Evolutionary conservation across 345 rosid species (phyloP), one percentile per base, ranked within the genome.

Genomic region (Hibiscus syriacus): DNA sequence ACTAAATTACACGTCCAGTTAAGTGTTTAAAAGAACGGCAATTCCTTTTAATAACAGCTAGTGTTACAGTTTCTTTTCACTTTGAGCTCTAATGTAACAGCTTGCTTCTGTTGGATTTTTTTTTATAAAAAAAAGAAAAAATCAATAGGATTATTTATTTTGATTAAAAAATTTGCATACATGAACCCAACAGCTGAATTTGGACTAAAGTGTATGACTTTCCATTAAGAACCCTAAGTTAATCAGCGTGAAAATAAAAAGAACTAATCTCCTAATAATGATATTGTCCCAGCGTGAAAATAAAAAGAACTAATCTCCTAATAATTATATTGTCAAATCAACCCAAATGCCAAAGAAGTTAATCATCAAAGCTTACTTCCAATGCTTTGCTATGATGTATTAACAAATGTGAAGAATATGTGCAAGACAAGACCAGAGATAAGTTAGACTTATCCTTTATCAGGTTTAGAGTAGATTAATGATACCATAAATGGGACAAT

Each of bases 1-100:
- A 45, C 19, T 16, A 19, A 66, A 50, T 66, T 60, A 52, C 69
- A 49, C 59, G 69, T 34, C 74, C 64, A 23, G 17, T 63, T 20
- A 50, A 19, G 55, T 20, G 26, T 19, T 8, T 50, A 48, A 67
- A 67, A 32, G 5, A 34, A 53, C 55, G 39, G 41, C 10, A n/a
- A 3, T 48, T 7, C 20, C 12, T 11, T 39, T 4, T 46, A 4
- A 64, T 41, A 63, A 61, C 67, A 23, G 67, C 14, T 32, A 39
- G 45, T 11, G 12, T 11, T 38, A 60, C 64, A 22, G 66, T 43
- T 63, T 63, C 53, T 25, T 25, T 41, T 63, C 52, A 14, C 67
- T 63, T 25, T 14, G 50, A 38, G 11, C 48, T 60, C 23, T 17
- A 48, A n/a, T 48, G 46, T 0, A 32, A 59, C n/a, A 9, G 14